Evolutionary conservation across 1,139 yeast genomes (phyloP).

Genomic region (Diutina rugosa): DNA sequence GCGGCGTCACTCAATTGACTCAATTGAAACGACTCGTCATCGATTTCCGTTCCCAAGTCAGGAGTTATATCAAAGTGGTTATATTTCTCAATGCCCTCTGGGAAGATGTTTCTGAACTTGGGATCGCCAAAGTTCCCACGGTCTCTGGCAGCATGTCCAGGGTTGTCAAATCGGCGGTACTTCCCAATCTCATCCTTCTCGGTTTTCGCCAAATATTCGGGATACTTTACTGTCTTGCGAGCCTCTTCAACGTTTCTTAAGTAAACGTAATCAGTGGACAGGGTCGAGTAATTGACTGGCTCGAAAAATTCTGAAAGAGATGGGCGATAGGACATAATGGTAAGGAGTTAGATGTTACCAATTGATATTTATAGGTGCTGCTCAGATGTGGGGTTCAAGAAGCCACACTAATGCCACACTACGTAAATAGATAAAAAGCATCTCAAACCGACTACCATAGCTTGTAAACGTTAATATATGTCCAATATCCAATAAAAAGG

Average conservation of each 20-base stretch:
- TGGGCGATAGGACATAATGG: background rate
- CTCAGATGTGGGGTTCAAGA: background rate
- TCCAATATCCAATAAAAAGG: too few species aligned
- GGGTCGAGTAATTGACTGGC: background rate
- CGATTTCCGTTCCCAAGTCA: background rate
- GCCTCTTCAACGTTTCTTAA: background rate
- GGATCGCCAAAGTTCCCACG: background rate
- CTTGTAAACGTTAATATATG: too few species aligned
- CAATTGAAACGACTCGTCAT: conserved; percentile 1
- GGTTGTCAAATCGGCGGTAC: conserved; percentile 6
- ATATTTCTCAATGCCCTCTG: background rate
- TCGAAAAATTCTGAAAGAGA: background rate
- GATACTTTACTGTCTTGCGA: background rate
- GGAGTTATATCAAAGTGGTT: background rate
- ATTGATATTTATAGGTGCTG: background rate
- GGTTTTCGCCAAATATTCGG: background rate
- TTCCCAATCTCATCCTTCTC: background rate
- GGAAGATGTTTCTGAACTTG: background rate
- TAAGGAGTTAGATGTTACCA: background rate
- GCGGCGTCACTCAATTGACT: background rate
- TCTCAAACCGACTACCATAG: too few species aligned
- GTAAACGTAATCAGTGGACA: background rate
- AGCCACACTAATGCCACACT: background rate
- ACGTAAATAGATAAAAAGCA: background rate
- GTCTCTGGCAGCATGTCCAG: conserved; percentile 4